These are phyloP conservation scores for Neonectria punicea DNA, from an alignment of 2,329 filamentous ascomycete genomes.

Conservation along the genomic window DNA sequence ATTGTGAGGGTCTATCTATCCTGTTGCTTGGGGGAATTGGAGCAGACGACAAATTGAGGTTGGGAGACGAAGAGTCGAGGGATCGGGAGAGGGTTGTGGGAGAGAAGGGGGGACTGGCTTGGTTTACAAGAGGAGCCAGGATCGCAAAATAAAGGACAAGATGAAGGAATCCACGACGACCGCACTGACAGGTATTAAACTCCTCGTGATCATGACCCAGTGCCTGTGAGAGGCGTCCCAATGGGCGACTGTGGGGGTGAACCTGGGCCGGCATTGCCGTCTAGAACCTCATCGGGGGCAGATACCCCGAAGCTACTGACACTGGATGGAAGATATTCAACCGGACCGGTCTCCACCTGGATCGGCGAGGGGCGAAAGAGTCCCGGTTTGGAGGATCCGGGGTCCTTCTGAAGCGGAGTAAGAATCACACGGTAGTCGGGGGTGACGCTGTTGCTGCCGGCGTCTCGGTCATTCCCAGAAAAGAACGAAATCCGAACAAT, in stretches of 20 bases:
- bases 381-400: neutral
- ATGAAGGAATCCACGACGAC: constrained; percentile 13
- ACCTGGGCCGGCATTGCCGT: constrained; percentile 19
- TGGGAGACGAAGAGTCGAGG: neutral
- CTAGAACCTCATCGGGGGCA: constrained; percentile 18
- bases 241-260: constrained; percentile 18
- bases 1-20: constrained; percentile 43
- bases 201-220: constrained; percentile 20
- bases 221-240: constrained; percentile 8
- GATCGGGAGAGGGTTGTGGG: neutral
- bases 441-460: neutral
- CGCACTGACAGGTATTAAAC: constrained; percentile 20
- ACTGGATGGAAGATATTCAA: constrained; percentile 19
- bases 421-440: neutral
- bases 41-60: neutral
- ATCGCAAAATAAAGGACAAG: constrained; percentile 4
- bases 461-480: constrained; percentile 1
- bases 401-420: neutral
- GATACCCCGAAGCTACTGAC: constrained; percentile 21
- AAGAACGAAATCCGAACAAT: neutral
- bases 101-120: neutral
- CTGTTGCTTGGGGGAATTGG: neutral
- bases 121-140: constrained; percentile 9
- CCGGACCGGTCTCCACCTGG: constrained; percentile 23
- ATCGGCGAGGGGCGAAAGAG: constrained; percentile 9